Evolutionary conservation across 306 rosid genomes (phyloP).

Genomic region (Cyamopsis tetragonoloba): DNA sequence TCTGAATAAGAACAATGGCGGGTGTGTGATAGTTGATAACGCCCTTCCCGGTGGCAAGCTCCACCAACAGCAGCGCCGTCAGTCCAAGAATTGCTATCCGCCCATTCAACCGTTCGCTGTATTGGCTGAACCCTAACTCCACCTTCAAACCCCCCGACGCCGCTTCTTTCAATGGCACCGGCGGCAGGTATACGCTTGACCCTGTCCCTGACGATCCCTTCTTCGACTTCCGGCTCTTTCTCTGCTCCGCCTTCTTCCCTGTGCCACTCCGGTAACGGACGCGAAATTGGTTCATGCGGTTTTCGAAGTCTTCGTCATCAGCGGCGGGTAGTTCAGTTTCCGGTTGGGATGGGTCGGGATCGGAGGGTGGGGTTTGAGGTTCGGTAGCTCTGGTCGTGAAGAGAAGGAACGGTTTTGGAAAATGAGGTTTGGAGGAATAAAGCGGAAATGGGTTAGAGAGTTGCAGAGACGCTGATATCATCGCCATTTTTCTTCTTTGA

Average conservation of each 20-base stretch:
- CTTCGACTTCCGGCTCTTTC: conserved; percentile 54
- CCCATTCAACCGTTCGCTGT: conserved; percentile 76
- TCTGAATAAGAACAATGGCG: conserved; percentile 55
- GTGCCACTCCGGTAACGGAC: conserved; percentile 71
- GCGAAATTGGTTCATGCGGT: conserved; percentile 48
- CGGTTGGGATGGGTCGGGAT: conserved; percentile 27
- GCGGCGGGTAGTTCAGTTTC: conserved; percentile 16
- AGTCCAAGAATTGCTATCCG: conserved; percentile 64
- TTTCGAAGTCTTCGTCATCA: conserved; percentile 42
- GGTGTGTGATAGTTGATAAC: conserved; percentile 74
- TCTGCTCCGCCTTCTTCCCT: conserved; percentile 76
- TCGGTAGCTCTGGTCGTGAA: conserved; percentile 54
- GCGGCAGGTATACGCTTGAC: conserved; percentile 57
- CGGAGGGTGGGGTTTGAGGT: conserved; percentile 47
- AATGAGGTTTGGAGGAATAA: conserved; percentile 36
- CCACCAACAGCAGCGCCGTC: conserved; percentile 73
- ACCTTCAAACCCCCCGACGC: conserved; percentile 63
- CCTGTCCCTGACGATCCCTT: conserved; percentile 34
- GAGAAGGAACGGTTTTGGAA: conserved; percentile 27
- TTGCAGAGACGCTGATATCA: conserved; percentile 39
- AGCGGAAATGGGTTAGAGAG: conserved; percentile 42
- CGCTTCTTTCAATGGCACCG: conserved; percentile 72
- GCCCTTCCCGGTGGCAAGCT: conserved; percentile 78
- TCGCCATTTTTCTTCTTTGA: conserved; percentile 53
- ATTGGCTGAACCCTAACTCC: conserved; percentile 69